phyloP scores from a whole-genome alignment of 108 stramenopile species.

The Pseudonitzschia multistriata region DNA sequence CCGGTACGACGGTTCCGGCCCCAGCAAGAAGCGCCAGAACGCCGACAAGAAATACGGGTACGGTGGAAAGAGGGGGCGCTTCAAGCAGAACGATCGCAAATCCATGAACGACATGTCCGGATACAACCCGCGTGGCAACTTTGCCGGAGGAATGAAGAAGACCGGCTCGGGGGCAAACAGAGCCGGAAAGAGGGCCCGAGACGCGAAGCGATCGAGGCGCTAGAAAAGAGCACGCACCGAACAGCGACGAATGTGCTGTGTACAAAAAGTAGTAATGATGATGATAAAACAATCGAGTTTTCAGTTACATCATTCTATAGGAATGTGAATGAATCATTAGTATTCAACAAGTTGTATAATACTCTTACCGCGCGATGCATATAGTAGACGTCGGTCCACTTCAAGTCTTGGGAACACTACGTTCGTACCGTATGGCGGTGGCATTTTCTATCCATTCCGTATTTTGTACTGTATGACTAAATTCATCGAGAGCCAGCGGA shows the following conservation, averaged over 20 bases:
- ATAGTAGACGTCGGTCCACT: too few relatives aligned
- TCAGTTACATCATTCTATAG: too few relatives aligned
- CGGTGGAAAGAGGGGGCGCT: constrained; percentile 82
- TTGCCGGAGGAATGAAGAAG: constrained; percentile 73
- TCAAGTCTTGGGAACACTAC: too few relatives aligned
- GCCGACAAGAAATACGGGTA: constrained; percentile 79
- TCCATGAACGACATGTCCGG: constrained; percentile 75
- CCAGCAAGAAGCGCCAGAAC: constrained; percentile 58
- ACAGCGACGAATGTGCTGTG: not conserved
- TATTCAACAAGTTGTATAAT: too few relatives aligned
- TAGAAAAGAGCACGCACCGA: not conserved
- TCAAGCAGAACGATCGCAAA: constrained; percentile 84
- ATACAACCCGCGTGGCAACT: constrained; percentile 81
- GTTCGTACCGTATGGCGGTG: too few relatives aligned
- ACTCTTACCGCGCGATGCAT: too few relatives aligned
- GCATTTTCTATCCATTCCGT: too few relatives aligned
- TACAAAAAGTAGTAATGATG: too few relatives aligned
- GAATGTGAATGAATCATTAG: too few relatives aligned
- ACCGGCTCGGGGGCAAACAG: constrained; percentile 55
- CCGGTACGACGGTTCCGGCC: constrained; percentile 25
- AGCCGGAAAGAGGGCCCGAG: constrained; percentile 78
- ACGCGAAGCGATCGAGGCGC: constrained; percentile 47
- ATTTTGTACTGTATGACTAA: too few relatives aligned
- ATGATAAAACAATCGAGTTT: too few relatives aligned
- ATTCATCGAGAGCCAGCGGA: too few relatives aligned